Percentiles rank a stretch among this genome's conserved stretches.
These are phyloP conservation scores for Rhododendron kiyosumense DNA, from an alignment of 148 eudicot genomes.

Conservation along the genomic window DNA sequence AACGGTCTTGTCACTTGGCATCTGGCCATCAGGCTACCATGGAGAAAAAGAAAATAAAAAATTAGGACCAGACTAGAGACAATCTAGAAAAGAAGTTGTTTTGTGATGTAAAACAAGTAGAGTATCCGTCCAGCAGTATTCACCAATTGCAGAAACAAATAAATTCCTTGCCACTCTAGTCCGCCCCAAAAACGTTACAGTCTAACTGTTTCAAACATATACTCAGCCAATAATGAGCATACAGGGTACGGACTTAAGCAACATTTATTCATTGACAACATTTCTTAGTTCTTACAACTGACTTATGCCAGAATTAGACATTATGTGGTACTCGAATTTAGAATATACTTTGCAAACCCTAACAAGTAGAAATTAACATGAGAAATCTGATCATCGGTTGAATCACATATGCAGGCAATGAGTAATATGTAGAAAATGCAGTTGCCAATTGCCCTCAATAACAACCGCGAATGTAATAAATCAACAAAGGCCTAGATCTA, in stretches of 20 bases:
- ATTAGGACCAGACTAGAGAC: not conserved
- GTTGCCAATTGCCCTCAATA: not conserved
- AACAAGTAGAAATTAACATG: not conserved
- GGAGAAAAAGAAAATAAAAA: not conserved
- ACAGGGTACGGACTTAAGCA: not conserved
- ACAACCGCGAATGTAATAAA: not conserved
- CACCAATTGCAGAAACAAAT: not conserved
- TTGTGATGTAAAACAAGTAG: not conserved
- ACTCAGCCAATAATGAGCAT: not conserved
- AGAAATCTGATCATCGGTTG: not conserved
- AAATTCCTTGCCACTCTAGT: not conserved
- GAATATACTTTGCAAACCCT: not conserved
- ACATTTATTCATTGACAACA: not conserved
- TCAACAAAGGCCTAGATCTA: not conserved
- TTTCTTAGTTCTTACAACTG: not conserved
- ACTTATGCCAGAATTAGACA: not conserved
- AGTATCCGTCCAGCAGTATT: not conserved
- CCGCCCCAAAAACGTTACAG: not conserved
- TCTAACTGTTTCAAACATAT: no score
- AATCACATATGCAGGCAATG: not conserved
- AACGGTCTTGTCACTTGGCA: slow-evolving; percentile 28
- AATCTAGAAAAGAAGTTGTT: not conserved
- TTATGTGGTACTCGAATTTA: not conserved
- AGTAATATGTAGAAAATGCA: not conserved
- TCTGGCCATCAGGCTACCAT: slow-evolving; percentile 26